Evolutionary conservation across 192 early-diverging fungal species (phyloP), one percentile per base, ranked within the genome.

Genomic region (Entophlyctis helioformis): DNA sequence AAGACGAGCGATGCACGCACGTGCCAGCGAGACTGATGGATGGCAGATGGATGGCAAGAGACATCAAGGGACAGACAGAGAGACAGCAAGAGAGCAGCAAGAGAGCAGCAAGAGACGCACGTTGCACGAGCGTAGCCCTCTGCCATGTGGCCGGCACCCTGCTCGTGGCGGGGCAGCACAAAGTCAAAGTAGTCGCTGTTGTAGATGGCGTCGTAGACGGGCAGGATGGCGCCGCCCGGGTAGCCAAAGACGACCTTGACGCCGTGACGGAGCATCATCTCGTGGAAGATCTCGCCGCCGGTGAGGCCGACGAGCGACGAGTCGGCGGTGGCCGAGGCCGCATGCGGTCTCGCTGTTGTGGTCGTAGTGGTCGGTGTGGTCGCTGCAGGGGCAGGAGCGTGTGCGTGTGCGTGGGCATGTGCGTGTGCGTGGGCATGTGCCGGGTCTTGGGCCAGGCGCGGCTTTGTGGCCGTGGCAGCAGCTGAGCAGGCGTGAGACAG

Each of bases 101-200:
- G 33, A 11, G 33, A 15, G 15, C 9, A 34, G 36, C 18, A 32
- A 1, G 37, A 11, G 11, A 76, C 72, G 42, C 63, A 81, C 78
- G 51, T 89, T 26, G 82, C 89, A 61, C 85, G 80, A 15, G 91
- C 91, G 61, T 96, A 98, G 12, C 87, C 95, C 66, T 98, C 87
- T 5, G 95, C 91, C 86, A 96, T 96, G 56, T 98, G 95, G 4
- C 95, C 95, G 24, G 91, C 92, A 47, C 95, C 95, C 63, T 98
- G 95, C 58, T 98, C 95, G 54, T 96, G 92, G 56, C 95, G 67
- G 40, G 95, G 92, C 34, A 98, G 74, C 49, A 98, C 73, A 67
- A 96, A 98, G 53, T 98, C 78, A 66, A 98, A 98, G 58, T 98
- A 84, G 42, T 80, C 77, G 37, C 83, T 87, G 58, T 96, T 82